A percentile compares a stretch with the other conserved stretches of the same genome.
phyloP scores from a whole-genome alignment of 257 asterid species.

The Verbascum thapsus region DNA sequence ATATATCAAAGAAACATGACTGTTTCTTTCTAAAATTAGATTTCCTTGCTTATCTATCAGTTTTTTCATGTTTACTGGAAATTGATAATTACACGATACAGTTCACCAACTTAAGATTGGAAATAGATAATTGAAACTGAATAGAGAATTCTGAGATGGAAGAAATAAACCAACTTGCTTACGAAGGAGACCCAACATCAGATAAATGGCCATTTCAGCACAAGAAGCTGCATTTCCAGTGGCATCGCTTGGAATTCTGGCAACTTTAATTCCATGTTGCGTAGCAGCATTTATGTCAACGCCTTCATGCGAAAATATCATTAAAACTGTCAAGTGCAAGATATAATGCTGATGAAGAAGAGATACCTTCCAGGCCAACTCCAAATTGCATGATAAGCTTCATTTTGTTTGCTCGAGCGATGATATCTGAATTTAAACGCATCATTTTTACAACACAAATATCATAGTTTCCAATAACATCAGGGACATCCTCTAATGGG shows the following conservation, averaged over 20 bases:
- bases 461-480: slow-evolving; percentile 72
- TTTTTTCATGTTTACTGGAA: background rate
- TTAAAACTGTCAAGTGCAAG: background rate
- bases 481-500: slow-evolving; percentile 62
- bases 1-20: background rate
- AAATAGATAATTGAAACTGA: slow-evolving; percentile 3
- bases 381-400: slow-evolving; percentile 97
- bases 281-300: slow-evolving; percentile 86
- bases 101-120: slow-evolving; percentile 9
- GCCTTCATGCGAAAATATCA: slow-evolving; percentile 55
- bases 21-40: background rate
- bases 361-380: slow-evolving; percentile 90
- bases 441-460: slow-evolving; percentile 71
- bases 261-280: slow-evolving; percentile 82
- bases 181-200: slow-evolving; percentile 94
- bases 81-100: background rate
- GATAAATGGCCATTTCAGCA: slow-evolving; percentile 96
- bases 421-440: slow-evolving; percentile 66
- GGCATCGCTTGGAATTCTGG: slow-evolving; percentile 74
- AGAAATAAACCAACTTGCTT: slow-evolving; percentile 72
- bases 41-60: background rate
- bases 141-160: slow-evolving; percentile 26
- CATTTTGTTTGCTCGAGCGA: slow-evolving; percentile 72
- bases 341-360: slow-evolving; percentile 26
- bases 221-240: slow-evolving; percentile 97